Evolutionary conservation across 164 flowering plant genomes (phyloP).

Genomic region (Echeveria elegans): DNA sequence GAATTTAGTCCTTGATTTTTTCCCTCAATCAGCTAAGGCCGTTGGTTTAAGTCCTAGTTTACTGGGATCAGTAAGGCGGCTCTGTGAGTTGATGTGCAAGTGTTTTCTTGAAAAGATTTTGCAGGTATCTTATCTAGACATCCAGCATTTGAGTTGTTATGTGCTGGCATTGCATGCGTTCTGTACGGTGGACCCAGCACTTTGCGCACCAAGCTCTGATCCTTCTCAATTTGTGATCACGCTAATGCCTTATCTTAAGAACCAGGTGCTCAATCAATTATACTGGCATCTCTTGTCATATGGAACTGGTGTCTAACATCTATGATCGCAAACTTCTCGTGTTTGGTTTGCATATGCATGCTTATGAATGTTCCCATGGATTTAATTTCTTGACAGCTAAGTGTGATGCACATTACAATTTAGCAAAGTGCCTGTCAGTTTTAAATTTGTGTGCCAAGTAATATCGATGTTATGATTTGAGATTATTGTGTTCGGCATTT

Average conservation of each 20-base stretch:
- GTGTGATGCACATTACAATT: too few relatives aligned
- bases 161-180: slow-evolving; percentile 85
- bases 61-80: slow-evolving; percentile 73
- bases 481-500: not conserved
- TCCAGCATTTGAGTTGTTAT: slow-evolving; percentile 20
- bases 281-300: too few relatives aligned
- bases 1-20: slow-evolving; percentile 83
- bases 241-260: slow-evolving; percentile 90
- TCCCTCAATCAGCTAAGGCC: slow-evolving; percentile 89
- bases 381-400: not conserved
- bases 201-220: slow-evolving; percentile 89
- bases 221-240: slow-evolving; percentile 95
- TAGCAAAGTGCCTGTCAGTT: not conserved
- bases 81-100: slow-evolving; percentile 97
- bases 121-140: slow-evolving; percentile 43
- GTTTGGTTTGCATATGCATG: too few relatives aligned
- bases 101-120: slow-evolving; percentile 81
- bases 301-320: too few relatives aligned
- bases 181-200: slow-evolving; percentile 82
- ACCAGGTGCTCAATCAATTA: slow-evolving; percentile 50
- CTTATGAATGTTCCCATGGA: too few relatives aligned
- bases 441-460: not conserved
- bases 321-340: too few relatives aligned
- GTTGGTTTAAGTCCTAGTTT: slow-evolving; percentile 72
- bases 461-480: not conserved